These are phyloP conservation scores for Fraxinus nigra DNA, from an alignment of 305 asterid species.

Conservation along the genomic window DNA sequence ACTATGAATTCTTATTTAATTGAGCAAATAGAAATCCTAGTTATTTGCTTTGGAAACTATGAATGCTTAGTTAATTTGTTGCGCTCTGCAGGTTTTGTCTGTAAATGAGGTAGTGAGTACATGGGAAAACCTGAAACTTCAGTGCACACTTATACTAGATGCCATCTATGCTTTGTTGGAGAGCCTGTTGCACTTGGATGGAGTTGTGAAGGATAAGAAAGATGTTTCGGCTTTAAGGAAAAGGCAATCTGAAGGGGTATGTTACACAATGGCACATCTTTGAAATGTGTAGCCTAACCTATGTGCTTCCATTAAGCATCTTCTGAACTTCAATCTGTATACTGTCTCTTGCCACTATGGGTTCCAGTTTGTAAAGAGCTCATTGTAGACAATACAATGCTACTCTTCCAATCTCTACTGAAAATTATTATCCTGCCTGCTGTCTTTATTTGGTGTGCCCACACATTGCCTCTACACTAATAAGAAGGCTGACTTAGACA, in stretches of 20 bases:
- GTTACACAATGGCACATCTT: constrained; percentile 13
- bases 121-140: constrained; percentile 57
- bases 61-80: constrained; percentile 4
- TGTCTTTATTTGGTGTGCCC: background rate
- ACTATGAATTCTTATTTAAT: constrained; percentile 20
- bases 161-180: constrained; percentile 62
- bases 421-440: background rate
- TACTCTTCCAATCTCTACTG: background rate
- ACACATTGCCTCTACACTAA: background rate
- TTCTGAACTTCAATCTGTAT: constrained; percentile 9
- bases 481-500: background rate
- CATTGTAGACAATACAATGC: background rate
- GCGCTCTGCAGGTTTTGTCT: constrained; percentile 54
- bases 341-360: background rate
- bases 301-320: constrained; percentile 6
- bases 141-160: constrained; percentile 46
- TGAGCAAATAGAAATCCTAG: constrained; percentile 11
- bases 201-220: constrained; percentile 37
- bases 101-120: constrained; percentile 40
- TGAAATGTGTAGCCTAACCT: background rate
- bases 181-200: constrained; percentile 48
- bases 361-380: background rate
- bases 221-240: constrained; percentile 33
- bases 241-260: constrained; percentile 62
- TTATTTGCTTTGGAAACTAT: constrained; percentile 19